phyloP scores from a whole-genome alignment of 768 basidiomycete species.

The Mrakia gelida region DNA sequence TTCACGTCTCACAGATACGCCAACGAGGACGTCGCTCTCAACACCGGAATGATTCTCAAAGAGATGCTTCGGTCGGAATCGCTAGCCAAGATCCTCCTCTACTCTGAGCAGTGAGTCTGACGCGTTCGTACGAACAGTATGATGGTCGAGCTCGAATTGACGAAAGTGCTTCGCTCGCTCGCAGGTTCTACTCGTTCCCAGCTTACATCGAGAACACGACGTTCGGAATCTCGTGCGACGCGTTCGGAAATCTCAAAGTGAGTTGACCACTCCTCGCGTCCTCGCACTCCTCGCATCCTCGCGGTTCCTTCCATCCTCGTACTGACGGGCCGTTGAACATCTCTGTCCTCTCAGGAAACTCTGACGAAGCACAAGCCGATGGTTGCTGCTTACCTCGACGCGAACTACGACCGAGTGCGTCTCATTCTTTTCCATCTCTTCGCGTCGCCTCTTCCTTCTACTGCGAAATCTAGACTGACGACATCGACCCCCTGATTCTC shows the following conservation, averaged over 20 bases:
- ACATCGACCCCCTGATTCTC: no score
- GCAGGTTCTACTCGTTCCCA: conserved; percentile 91
- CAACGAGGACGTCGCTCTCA: conserved; percentile 92
- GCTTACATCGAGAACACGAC: conserved; percentile 96
- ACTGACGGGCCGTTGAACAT: conserved; percentile 7
- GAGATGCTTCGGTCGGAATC: conserved; percentile 95
- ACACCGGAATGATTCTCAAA: conserved; percentile 95
- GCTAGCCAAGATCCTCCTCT: conserved; percentile 78
- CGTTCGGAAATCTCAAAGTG: conserved; percentile 87
- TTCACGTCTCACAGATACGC: conserved; percentile 58
- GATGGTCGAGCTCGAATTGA: no score
- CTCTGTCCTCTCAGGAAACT: conserved; percentile 57
- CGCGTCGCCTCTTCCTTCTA: neutral
- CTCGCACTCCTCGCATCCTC: neutral
- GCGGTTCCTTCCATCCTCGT: neutral
- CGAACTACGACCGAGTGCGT: conserved; percentile 89
- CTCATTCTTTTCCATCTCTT: neutral
- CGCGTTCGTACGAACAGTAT: no score
- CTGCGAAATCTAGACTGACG: no score
- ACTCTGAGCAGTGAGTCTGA: conserved; percentile 80
- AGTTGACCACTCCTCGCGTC: conserved; percentile 12
- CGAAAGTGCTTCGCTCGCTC: neutral
- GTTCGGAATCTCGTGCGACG: conserved; percentile 97
- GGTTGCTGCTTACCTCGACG: conserved; percentile 94
- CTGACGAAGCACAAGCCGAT: conserved; percentile 95